Evolutionary conservation across 1,284 basidiomycete species (phyloP).

Genomic region (Trametes pubescens): DNA sequence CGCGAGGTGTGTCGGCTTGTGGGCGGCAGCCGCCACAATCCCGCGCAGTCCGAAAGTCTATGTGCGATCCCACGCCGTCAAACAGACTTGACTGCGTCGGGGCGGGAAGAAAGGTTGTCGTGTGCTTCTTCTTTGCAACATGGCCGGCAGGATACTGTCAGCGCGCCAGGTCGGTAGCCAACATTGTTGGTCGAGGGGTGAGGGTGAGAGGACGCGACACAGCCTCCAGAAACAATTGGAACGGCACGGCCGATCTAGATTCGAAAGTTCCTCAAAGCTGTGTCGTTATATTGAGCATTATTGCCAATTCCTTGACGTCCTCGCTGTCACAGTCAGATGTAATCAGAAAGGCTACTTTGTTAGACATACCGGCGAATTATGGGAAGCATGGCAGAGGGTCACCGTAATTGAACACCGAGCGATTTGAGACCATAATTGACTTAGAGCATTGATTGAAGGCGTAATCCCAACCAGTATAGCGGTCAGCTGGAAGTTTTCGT

Average conservation of each 20-base stretch:
- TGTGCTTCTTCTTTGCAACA: not conserved
- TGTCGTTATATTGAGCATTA: not conserved
- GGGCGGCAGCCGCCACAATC: not conserved
- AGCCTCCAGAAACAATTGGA: too few species aligned
- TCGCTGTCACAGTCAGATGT: too few species aligned
- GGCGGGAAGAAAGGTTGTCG: not conserved
- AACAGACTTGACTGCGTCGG: not conserved
- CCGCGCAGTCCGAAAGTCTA: not conserved
- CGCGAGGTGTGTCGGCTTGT: not conserved
- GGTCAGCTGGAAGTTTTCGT: too few species aligned
- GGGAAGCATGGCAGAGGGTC: too few species aligned
- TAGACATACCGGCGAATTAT: too few species aligned
- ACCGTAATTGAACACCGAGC: too few species aligned
- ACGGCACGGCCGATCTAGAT: not conserved
- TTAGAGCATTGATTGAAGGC: too few species aligned
- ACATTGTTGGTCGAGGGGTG: slow-evolving; percentile 4
- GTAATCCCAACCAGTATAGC: too few species aligned
- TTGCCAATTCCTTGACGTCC: too few species aligned
- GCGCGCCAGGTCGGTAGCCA: not conserved
- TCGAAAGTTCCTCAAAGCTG: not conserved
- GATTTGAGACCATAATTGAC: too few species aligned
- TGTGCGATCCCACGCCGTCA: not conserved
- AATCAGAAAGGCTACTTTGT: too few species aligned
- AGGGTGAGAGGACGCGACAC: not conserved
- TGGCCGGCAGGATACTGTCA: not conserved